Evolutionary conservation across 495 filamentous ascomycete species (phyloP).

Genomic region (Penicillium angulare): DNA sequence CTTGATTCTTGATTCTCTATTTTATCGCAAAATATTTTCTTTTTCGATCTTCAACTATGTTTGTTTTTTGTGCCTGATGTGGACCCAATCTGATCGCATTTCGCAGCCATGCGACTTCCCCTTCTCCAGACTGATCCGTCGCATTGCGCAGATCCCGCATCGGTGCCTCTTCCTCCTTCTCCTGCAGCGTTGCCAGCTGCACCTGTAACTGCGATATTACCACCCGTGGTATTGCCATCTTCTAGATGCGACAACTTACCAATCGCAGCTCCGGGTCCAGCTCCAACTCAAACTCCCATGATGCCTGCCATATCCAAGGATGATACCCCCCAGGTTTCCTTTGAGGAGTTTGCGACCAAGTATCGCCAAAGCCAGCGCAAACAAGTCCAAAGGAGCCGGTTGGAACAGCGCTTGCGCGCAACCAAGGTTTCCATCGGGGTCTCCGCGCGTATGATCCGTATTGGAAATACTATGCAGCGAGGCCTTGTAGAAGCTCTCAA

Average conservation of each 20-base stretch:
- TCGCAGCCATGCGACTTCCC: slow-evolving; percentile 28
- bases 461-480: slow-evolving; percentile 73
- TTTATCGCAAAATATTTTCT: slow-evolving; percentile 9
- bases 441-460: slow-evolving; percentile 74
- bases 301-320: slow-evolving; percentile 14
- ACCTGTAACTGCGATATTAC: slow-evolving; percentile 10
- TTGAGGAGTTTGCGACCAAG: slow-evolving; percentile 43
- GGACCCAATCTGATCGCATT: slow-evolving; percentile 22
- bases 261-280: slow-evolving; percentile 25
- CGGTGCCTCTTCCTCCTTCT: slow-evolving; percentile 28
- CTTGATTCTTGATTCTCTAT: background rate
- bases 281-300: slow-evolving; percentile 6
- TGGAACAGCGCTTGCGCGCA: slow-evolving; percentile 43
- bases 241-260: slow-evolving; percentile 8
- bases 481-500: slow-evolving; percentile 86
- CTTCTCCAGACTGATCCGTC: slow-evolving; percentile 25
- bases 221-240: slow-evolving; percentile 1
- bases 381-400: slow-evolving; percentile 36
- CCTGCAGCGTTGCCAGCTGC: slow-evolving; percentile 17
- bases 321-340: slow-evolving; percentile 33
- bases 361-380: slow-evolving; percentile 46
- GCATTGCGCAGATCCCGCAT: slow-evolving; percentile 22
- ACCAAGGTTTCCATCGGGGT: slow-evolving; percentile 68
- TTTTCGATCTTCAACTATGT: slow-evolving; percentile 4
- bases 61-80: slow-evolving; percentile 15